Evolutionary conservation across 2,329 filamentous ascomycete genomes (phyloP), one percentile per base, ranked within the genome.

Genomic region (Pezicula neosporulosa): DNA sequence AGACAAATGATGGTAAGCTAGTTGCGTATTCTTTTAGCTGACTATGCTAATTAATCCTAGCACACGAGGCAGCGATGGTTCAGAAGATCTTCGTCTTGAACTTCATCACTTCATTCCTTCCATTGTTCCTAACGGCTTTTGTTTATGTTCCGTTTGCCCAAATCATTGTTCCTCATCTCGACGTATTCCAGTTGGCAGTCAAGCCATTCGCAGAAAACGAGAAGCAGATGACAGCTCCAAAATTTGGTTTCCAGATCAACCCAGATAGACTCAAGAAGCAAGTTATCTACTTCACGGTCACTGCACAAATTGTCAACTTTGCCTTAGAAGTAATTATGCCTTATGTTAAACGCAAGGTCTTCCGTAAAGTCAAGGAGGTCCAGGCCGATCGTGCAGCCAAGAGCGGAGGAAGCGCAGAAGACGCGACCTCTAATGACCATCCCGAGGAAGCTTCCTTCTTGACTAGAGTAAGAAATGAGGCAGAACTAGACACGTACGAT

Each of bases 31-130:
- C 8, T 39, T 35, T 24, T 1, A 13, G 3, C 7, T 24, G 10
- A 33, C 35, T 41, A 16, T 27, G 13, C 53, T 62, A 52, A 66
- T 39, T 39, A 3, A 1, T 50, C 54, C 60, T 57, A 84, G 86
- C 85, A 13, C 88, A 96, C 63, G 84, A 96, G 54, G 83, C 88
- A 18, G 88, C 92, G 2, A 81, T 96, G 65, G 90, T 94, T 0
- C 85, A 89, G 52, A 99, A 99, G 75, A 87, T 96, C 33, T 97
- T 99, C 64, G 85, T 97, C 13, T 82, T 97, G 64, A 96, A 97
- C 74, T 96, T 97, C 71, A 93, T 97, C 70, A 96, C 91, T 6
- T 96, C 92, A 0, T 97, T 97, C 67, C 83, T 96, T 48, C 89
- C 90, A 1, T 86, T 95, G n/a, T 86, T 96, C 65, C 80, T 97